Percentiles rank a stretch among this genome's conserved stretches.
These are phyloP conservation scores for Udeniomyces megalosporus DNA, from an alignment of 768 basidiomycete genomes.

Conservation along the genomic window DNA sequence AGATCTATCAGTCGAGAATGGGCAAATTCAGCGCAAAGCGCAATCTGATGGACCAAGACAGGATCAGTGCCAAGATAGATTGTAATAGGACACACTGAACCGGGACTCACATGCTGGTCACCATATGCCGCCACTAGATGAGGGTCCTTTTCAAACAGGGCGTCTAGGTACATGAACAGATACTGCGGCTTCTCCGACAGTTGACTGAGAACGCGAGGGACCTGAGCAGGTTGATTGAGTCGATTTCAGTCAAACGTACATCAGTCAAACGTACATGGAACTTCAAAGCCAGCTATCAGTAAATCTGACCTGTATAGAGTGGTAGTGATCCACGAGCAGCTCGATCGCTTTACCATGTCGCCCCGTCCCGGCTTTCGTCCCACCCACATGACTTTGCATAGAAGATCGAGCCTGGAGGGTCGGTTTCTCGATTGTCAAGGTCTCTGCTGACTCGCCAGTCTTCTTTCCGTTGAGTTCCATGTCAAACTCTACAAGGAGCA, in stretches of 20 bases:
- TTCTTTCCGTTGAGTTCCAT: slow-evolving; percentile 44
- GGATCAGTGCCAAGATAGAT: neutral
- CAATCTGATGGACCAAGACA: slow-evolving; percentile 44
- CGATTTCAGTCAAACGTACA: neutral
- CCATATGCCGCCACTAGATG: slow-evolving; percentile 63
- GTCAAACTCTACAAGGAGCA: slow-evolving; percentile 86
- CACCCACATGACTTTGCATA: neutral
- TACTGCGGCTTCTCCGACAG: slow-evolving; percentile 58
- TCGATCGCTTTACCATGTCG: slow-evolving; percentile 60
- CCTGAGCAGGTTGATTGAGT: slow-evolving; percentile 34
- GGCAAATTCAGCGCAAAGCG: slow-evolving; percentile 80
- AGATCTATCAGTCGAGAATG: slow-evolving; percentile 69
- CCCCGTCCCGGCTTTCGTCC: slow-evolving; percentile 8
- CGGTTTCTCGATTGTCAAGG: slow-evolving; percentile 6
- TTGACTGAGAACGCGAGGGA: slow-evolving; percentile 73
- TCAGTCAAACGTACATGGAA: too few species aligned
- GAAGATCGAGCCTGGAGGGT: neutral
- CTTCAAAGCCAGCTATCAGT: neutral
- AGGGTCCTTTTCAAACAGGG: slow-evolving; percentile 72
- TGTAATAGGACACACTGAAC: neutral
- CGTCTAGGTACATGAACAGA: slow-evolving; percentile 84
- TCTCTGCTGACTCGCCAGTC: slow-evolving; percentile 3
- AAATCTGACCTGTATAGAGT: slow-evolving; percentile 73
- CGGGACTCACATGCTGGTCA: slow-evolving; percentile 52
- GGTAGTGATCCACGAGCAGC: slow-evolving; percentile 78